A percentile compares a stretch with the other conserved stretches of the same genome.
These are phyloP conservation scores for Eimeria zaria DNA, from an alignment of 169 alveolate species.

Conservation along the genomic window DNA sequence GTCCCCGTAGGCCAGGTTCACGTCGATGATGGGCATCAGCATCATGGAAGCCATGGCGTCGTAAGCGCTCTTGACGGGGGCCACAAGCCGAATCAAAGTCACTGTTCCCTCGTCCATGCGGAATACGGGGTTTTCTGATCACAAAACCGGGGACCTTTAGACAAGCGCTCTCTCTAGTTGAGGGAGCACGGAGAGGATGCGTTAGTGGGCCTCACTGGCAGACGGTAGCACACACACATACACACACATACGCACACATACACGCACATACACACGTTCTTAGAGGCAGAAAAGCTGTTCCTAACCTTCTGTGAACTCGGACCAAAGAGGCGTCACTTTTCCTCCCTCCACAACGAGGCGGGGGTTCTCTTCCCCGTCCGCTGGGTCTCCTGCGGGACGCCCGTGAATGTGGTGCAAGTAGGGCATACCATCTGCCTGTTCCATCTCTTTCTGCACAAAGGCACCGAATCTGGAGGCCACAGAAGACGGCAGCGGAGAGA, in stretches of 20 bases:
- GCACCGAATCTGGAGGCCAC: conserved; percentile 44
- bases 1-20: conserved; percentile 57
- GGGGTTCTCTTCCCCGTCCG: conserved; percentile 72
- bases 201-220: not conserved
- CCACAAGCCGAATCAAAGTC: conserved; percentile 73
- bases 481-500: conserved; percentile 66
- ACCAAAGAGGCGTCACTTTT: conserved; percentile 74
- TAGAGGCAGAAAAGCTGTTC: not conserved
- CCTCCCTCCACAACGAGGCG: conserved; percentile 75
- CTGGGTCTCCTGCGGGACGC: conserved; percentile 42
- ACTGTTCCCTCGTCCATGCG: conserved; percentile 83
- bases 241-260: no score
- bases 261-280: no score
- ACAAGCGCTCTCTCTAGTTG: not conserved
- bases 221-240: no score
- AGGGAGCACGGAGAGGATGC: not conserved
- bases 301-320: conserved; percentile 70
- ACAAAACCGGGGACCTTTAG: not conserved
- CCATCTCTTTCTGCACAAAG: conserved; percentile 29
- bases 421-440: conserved; percentile 56
- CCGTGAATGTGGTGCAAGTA: conserved; percentile 79
- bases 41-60: conserved; percentile 76
- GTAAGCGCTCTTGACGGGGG: conserved; percentile 72
- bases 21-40: conserved; percentile 80
- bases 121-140: conserved; percentile 57